Base-by-base conservation (phyloP, 73 alveolate species). In the Diophrys appendiculata region DNA sequence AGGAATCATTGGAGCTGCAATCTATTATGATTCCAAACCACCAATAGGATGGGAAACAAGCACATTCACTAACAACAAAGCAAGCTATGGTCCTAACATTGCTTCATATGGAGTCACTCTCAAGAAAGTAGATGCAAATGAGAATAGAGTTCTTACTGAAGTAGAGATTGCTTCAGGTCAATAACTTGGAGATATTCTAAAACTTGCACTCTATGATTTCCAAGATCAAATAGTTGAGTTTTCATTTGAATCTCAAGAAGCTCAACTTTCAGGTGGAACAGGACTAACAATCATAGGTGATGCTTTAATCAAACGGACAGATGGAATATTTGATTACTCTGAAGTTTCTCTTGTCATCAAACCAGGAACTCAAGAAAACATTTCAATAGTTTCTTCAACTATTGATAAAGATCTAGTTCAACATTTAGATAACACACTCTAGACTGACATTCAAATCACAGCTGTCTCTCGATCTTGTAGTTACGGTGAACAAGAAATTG, bases 1-100 rank as follows among this genome's bases (percentile, higher is more conserved):
- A 2, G 78, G 54, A 2, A 70, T 2, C 54, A 33, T n/a, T 33
- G 83, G 83, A 75, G 83, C 75, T 5, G 83, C 75, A 8, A 54
- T 75, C 27, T 54, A 25, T 75, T 75, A 75, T 55, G 55, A 75
- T 72, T 72, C n/a, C 3, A 23, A 52, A 5, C 0, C 33, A n/a
- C 81, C 81, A 0, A 25, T 18, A 3, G 32, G 8, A 18, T 1
- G 33, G 2, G 31, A 11, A 8, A 52, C 28, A 3, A 29, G 11
- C 18, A 31, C 24, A 5, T 72, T 72, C 53, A 34, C 30, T 1
- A 43, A 33, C 53, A 72, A 72, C 53, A 32, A 53, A 0, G 81
- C 81, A 5, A 18, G 14, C 35, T 72, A 33, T 72, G 71, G 81
- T 25, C 27, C 33, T 2, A 29, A 72, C 29, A 1, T 72, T 43